Evolutionary conservation across 805 yeast species (phyloP).

Genomic region (Barnettozyma wickerhamii): DNA sequence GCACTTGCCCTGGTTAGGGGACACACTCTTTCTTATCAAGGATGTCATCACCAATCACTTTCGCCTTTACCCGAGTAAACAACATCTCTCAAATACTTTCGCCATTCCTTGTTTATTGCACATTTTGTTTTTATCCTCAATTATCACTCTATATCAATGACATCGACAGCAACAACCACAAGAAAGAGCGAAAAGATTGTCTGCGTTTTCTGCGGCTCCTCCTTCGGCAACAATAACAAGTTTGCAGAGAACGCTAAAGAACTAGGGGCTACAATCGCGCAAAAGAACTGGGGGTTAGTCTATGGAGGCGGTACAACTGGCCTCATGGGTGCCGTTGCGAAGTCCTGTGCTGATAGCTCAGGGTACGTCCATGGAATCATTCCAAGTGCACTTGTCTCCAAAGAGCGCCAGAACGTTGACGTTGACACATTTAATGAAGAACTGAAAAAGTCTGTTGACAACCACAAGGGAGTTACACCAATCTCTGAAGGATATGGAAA

Average conservation of each 20-base stretch:
- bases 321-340: conserved; percentile 73
- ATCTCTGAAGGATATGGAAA: conserved; percentile 57
- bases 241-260: conserved; percentile 51
- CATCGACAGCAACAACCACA: neutral
- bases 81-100: no score
- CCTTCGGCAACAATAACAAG: conserved; percentile 53
- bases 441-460: conserved; percentile 48
- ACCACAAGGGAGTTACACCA: conserved; percentile 64
- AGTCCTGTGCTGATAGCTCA: conserved; percentile 40
- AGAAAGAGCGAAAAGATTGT: conserved; percentile 32
- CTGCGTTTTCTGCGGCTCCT: conserved; percentile 87
- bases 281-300: conserved; percentile 65
- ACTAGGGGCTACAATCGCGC: conserved; percentile 57
- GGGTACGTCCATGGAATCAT: conserved; percentile 83
- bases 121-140: neutral
- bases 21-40: no score
- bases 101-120: no score
- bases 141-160: neutral
- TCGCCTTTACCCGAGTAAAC: no score
- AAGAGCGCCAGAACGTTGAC: conserved; percentile 52
- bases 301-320: conserved; percentile 92
- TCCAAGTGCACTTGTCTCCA: conserved; percentile 74
- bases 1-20: no score
- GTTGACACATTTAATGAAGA: conserved; percentile 42
- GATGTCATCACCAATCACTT: no score